These are phyloP conservation scores for Francoa sonchifolia DNA, from an alignment of 441 rosid species.

Conservation along the genomic window DNA sequence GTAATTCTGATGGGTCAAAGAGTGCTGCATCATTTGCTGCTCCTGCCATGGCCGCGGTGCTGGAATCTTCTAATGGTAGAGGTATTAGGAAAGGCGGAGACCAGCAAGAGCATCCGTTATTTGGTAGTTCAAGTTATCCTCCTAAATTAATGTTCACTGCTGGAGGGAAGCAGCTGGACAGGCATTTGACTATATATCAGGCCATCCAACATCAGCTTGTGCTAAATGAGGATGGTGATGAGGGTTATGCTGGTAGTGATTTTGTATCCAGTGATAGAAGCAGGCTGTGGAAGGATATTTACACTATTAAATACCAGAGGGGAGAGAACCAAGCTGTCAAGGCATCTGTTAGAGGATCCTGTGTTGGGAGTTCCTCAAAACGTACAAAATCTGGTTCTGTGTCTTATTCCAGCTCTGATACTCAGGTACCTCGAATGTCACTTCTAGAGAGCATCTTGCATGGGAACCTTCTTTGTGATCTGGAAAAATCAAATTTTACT, in stretches of 20 bases:
- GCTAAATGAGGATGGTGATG: slow-evolving; percentile 86
- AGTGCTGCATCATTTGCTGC: slow-evolving; percentile 98
- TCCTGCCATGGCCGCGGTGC: slow-evolving; percentile 98
- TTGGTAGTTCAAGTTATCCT: slow-evolving; percentile 65
- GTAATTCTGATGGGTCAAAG: slow-evolving; percentile 68
- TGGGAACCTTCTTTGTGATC: slow-evolving; percentile 93
- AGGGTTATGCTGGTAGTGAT: slow-evolving; percentile 73
- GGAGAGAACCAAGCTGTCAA: slow-evolving; percentile 73
- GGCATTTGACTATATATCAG: slow-evolving; percentile 94
- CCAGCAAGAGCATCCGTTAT: slow-evolving; percentile 71
- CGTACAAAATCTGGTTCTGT: slow-evolving; percentile 38
- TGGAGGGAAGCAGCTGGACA: slow-evolving; percentile 87
- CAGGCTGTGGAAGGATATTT: slow-evolving; percentile 83
- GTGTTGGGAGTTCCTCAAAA: slow-evolving; percentile 38
- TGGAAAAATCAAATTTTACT: slow-evolving; percentile 87
- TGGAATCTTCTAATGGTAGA: slow-evolving; percentile 84
- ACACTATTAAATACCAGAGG: slow-evolving; percentile 80
- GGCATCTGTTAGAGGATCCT: slow-evolving; percentile 50
- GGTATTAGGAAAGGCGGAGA: slow-evolving; percentile 92
- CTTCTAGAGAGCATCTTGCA: slow-evolving; percentile 90
- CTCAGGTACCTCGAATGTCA: slow-evolving; percentile 40
- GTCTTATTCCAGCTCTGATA: slow-evolving; percentile 39
- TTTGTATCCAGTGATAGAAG: slow-evolving; percentile 84
- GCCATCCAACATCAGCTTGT: slow-evolving; percentile 93
- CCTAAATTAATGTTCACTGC: slow-evolving; percentile 72